Evolutionary conservation across 345 rosid species (phyloP).

Genomic region (Sapria himalayana): DNA sequence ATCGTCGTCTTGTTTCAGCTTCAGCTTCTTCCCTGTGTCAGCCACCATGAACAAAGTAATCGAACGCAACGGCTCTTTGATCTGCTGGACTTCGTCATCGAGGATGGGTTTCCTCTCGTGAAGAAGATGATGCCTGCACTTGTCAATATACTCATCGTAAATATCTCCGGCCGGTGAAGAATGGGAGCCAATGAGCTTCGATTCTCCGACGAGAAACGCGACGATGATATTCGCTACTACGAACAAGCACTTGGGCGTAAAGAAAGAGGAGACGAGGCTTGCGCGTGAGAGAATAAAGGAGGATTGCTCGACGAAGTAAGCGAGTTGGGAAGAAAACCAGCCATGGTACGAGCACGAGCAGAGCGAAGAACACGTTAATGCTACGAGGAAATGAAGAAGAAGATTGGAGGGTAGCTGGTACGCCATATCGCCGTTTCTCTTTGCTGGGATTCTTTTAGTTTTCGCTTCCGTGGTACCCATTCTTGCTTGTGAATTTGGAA

Average conservation of each 20-base stretch:
- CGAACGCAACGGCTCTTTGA: background rate
- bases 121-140: constrained; percentile 7
- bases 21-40: background rate
- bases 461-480: too few species aligned
- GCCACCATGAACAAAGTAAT: background rate
- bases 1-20: background rate
- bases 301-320: constrained; percentile 10
- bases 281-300: constrained; percentile 11
- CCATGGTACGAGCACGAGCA: constrained; percentile 7
- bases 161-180: constrained; percentile 6
- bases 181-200: constrained; percentile 9
- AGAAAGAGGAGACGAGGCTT: constrained; percentile 11
- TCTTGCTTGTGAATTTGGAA: too few species aligned
- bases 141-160: constrained; percentile 27
- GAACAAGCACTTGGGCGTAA: constrained; percentile 26
- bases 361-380: constrained; percentile 12
- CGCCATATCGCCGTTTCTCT: too few species aligned
- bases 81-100: too few species aligned
- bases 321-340: constrained; percentile 12
- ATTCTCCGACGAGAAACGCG: constrained; percentile 29
- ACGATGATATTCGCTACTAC: constrained; percentile 31
- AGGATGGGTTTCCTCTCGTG: too few species aligned
- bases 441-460: too few species aligned
- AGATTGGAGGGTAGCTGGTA: constrained; percentile 8
- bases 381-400: constrained; percentile 10